A percentile compares a stretch with the other conserved stretches of the same genome.
Evolutionary conservation across 1,284 basidiomycete genomes (phyloP).

Genomic region (Boletus mariae): DNA sequence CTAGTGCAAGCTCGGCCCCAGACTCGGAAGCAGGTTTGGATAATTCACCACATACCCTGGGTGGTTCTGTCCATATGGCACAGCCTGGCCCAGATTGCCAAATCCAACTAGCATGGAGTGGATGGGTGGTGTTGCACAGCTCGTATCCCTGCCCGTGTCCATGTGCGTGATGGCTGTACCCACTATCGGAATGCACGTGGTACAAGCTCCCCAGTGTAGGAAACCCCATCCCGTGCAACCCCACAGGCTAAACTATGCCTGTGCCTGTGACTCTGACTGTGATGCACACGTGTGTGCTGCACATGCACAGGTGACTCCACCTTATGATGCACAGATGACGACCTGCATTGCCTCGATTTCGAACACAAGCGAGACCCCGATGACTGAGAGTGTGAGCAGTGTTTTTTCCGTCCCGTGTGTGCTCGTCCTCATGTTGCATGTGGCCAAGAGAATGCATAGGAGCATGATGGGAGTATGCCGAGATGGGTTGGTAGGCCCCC

Average conservation of each 20-base stretch:
- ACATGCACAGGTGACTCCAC: background rate
- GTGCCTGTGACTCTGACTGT: background rate
- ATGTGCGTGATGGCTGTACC: background rate
- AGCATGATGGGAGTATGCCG: background rate
- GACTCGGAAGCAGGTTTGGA: too few relatives aligned
- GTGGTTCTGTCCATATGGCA: background rate
- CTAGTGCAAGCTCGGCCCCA: too few relatives aligned
- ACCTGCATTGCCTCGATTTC: background rate
- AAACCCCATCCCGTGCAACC: background rate
- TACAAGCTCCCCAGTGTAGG: background rate
- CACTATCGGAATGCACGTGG: constrained; percentile 1
- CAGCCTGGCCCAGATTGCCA: background rate
- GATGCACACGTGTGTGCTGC: background rate
- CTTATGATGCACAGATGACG: background rate
- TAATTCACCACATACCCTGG: background rate
- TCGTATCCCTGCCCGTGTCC: background rate
- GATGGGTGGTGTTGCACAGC: background rate
- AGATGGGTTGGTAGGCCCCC: background rate
- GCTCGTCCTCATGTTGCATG: background rate
- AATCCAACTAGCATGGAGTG: background rate
- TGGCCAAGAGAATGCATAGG: too few relatives aligned
- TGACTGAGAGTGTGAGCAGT: background rate
- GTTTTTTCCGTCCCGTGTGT: background rate
- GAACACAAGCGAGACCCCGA: background rate
- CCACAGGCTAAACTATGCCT: background rate